Evolutionary conservation across 2,329 filamentous ascomycete species (phyloP).

Genomic region (Ophiocordyceps australis): DNA sequence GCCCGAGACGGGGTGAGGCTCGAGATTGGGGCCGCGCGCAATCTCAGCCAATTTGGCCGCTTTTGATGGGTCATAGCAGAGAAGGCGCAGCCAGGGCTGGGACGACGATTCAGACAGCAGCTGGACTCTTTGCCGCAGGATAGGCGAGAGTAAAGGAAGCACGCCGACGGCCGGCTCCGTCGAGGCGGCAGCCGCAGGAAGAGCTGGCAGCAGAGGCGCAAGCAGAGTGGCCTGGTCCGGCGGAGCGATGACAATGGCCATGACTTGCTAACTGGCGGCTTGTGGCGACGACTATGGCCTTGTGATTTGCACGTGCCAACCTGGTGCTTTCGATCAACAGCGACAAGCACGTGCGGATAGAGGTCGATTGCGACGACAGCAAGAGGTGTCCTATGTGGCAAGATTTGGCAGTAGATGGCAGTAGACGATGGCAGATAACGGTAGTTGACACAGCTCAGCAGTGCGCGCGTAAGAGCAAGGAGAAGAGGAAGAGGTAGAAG

Average conservation of each 20-base stretch:
- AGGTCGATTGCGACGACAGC: no score
- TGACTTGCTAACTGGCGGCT: no score
- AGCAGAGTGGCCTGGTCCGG: constrained; percentile 29
- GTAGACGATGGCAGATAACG: no score
- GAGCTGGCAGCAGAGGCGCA: constrained; percentile 36
- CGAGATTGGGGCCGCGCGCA: constrained; percentile 43
- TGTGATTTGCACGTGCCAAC: no score
- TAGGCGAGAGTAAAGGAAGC: constrained; percentile 43
- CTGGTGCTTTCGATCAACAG: no score
- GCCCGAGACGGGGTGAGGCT: constrained; percentile 67
- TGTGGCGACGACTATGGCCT: no score
- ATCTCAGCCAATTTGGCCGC: constrained; percentile 39
- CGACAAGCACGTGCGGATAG: no score
- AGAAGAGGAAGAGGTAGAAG: no score
- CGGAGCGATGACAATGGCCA: constrained; percentile 15
- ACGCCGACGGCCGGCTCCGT: constrained; percentile 35
- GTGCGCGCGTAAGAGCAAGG: no score
- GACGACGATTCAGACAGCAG: constrained; percentile 39
- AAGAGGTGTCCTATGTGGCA: no score
- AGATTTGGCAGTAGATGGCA: no score
- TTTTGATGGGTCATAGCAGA: constrained; percentile 47
- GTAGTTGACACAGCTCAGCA: no score
- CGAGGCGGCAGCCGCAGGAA: constrained; percentile 40
- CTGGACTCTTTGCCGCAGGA: constrained; percentile 46
- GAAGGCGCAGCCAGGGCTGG: constrained; percentile 56